Conservation (phyloP, 2,329 filamentous ascomycete species). For the Diaporthe caulivora region DNA sequence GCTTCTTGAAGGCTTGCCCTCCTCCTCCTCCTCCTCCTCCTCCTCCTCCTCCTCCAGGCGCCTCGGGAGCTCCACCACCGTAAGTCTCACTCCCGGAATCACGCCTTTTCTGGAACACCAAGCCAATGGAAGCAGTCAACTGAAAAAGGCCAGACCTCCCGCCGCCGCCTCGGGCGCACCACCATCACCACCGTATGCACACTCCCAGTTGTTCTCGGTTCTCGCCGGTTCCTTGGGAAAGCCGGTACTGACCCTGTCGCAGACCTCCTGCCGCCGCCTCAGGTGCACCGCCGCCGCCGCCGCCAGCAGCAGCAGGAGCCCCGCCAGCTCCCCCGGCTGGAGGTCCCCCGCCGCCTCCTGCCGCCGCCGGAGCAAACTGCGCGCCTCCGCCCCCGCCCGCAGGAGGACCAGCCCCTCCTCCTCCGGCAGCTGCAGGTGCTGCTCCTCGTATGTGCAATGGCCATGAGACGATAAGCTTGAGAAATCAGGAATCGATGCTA, state of each 20-base stretch:
- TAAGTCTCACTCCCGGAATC: neutral
- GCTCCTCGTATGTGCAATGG: neutral
- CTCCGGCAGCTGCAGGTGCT: neutral
- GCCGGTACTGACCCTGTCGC: neutral
- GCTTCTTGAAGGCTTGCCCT: slow-evolving; percentile 6
- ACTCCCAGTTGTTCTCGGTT: too few relatives aligned
- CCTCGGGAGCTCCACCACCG: slow-evolving; percentile 11
- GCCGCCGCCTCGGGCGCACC: neutral
- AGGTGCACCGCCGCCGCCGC: neutral
- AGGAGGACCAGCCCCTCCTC: neutral
- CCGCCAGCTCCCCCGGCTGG: neutral
- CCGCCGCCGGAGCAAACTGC: neutral
- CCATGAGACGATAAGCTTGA: neutral
- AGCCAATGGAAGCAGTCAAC: neutral
- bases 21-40: neutral
- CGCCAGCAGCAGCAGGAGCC: neutral
- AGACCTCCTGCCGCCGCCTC: slow-evolving; percentile 11
- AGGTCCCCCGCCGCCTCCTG: neutral
- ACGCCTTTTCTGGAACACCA: neutral
- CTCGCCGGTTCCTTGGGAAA: neutral
- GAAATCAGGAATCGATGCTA: neutral
- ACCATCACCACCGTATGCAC: slow-evolving; percentile 1
- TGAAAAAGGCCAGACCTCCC: neutral
- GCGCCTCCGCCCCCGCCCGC: neutral
- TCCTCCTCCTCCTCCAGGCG: slow-evolving; percentile 6